These are phyloP conservation scores for Leucocoprinus sp. DNA, from an alignment of 768 basidiomycete species.

Conservation along the genomic window DNA sequence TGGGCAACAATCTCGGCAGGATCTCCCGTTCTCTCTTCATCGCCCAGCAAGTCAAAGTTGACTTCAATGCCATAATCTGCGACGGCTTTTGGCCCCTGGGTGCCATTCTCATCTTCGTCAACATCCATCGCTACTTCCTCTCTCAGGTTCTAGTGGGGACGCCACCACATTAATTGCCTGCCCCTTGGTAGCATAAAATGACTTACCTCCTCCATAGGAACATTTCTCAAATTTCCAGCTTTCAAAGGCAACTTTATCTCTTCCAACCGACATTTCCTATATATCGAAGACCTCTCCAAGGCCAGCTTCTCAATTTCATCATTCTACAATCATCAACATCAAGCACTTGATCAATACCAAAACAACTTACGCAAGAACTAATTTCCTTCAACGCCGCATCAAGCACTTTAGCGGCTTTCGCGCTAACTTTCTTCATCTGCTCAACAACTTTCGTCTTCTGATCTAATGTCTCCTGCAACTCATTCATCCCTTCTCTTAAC, in stretches of 20 bases:
- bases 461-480: slow-evolving; percentile 56
- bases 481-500: slow-evolving; percentile 55
- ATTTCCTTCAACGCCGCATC: slow-evolving; percentile 93
- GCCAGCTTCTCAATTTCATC: slow-evolving; percentile 89
- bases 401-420: slow-evolving; percentile 64
- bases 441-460: slow-evolving; percentile 71
- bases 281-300: slow-evolving; percentile 77
- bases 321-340: slow-evolving; percentile 18
- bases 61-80: slow-evolving; percentile 87
- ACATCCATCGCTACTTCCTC: slow-evolving; percentile 90
- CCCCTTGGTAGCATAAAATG: background rate
- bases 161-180: slow-evolving; percentile 4
- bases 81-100: slow-evolving; percentile 63
- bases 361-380: slow-evolving; percentile 50
- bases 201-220: slow-evolving; percentile 91
- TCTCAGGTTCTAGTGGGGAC: slow-evolving; percentile 53
- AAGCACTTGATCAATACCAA: background rate
- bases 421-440: slow-evolving; percentile 60
- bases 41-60: slow-evolving; percentile 66
- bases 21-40: slow-evolving; percentile 68
- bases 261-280: slow-evolving; percentile 89
- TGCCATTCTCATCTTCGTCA: slow-evolving; percentile 80
- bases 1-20: slow-evolving; percentile 57
- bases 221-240: slow-evolving; percentile 70
- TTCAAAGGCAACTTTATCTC: slow-evolving; percentile 79